phyloP scores from a whole-genome alignment of 768 basidiomycete genomes.

The Arthromyces matolae region DNA sequence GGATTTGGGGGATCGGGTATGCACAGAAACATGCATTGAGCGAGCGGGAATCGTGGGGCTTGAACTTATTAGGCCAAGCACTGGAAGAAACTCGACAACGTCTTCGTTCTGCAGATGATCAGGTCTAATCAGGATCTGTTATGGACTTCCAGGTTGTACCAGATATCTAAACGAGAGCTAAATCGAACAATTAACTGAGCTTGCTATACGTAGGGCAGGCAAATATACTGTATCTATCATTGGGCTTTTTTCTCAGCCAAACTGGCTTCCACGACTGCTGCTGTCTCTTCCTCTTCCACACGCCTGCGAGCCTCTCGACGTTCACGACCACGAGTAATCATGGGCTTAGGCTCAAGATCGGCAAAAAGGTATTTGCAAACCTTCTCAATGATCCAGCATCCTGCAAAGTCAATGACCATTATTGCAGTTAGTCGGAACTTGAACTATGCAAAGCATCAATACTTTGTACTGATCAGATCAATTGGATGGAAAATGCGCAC shows the following conservation, averaged over 20 bases:
- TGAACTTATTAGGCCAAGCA: slow-evolving; percentile 53
- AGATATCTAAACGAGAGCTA: too few species aligned
- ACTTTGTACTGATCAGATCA: not conserved
- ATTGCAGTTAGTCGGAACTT: slow-evolving; percentile 68
- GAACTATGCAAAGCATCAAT: slow-evolving; percentile 53
- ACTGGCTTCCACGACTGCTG: slow-evolving; percentile 2
- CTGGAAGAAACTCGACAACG: slow-evolving; percentile 35
- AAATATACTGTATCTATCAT: slow-evolving; percentile 12
- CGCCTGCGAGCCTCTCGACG: slow-evolving; percentile 61
- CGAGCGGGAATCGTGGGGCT: slow-evolving; percentile 44
- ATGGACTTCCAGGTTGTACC: too few species aligned
- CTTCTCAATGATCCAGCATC: slow-evolving; percentile 82
- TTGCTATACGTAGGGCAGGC: not conserved
- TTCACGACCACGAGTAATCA: slow-evolving; percentile 83
- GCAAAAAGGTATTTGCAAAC: slow-evolving; percentile 86
- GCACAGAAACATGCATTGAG: slow-evolving; percentile 43
- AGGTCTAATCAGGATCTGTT: too few species aligned
- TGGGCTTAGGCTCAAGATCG: slow-evolving; percentile 76
- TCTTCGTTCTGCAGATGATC: too few species aligned
- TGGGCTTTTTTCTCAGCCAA: slow-evolving; percentile 22
- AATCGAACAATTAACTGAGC: not conserved
- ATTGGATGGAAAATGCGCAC: slow-evolving; percentile 44
- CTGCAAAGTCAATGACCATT: slow-evolving; percentile 87
- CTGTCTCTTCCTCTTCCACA: slow-evolving; percentile 29
- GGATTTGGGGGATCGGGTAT: slow-evolving; percentile 62